These are phyloP conservation scores for Cutaneotrichosporon sp. DNA, from an alignment of 1,284 basidiomycete species.

Conservation along the genomic window DNA sequence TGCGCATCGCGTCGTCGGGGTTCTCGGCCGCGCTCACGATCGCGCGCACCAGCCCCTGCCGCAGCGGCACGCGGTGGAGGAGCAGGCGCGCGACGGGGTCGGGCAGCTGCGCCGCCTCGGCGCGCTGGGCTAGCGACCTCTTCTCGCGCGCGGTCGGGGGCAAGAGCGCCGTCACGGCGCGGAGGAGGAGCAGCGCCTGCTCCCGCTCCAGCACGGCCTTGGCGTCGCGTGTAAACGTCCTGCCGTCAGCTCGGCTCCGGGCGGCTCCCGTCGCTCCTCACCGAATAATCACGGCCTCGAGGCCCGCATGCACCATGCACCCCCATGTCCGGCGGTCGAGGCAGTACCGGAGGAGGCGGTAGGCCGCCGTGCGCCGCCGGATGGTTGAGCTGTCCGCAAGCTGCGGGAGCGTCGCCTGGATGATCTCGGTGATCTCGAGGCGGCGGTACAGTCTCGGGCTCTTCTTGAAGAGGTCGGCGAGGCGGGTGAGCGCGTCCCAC, in stretches of 20 bases:
- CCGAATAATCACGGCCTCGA: conserved; percentile 91
- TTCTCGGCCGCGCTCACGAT: conserved; percentile 92
- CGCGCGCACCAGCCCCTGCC: conserved; percentile 76
- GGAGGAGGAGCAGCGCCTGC: conserved; percentile 89
- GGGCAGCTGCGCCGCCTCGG: not conserved
- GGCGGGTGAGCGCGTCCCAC: conserved; percentile 60
- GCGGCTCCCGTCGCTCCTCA: conserved; percentile 39
- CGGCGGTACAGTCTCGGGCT: conserved; percentile 76
- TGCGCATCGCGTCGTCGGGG: conserved; percentile 82
- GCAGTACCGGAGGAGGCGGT: conserved; percentile 79
- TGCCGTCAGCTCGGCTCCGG: conserved; percentile 40
- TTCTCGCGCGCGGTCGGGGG: conserved; percentile 15
- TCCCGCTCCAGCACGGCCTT: conserved; percentile 82
- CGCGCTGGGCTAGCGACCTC: not conserved
- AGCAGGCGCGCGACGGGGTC: conserved; percentile 24
- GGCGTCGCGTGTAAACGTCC: conserved; percentile 80
- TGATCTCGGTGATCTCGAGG: conserved; percentile 67
- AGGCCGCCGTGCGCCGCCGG: conserved; percentile 77
- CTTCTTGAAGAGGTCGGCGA: conserved; percentile 71
- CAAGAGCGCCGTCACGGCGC: conserved; percentile 66
- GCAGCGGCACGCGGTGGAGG: conserved; percentile 34
- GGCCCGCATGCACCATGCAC: conserved; percentile 51
- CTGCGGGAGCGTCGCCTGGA: conserved; percentile 73
- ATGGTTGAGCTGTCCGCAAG: conserved; percentile 74
- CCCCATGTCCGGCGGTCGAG: conserved; percentile 62